These are phyloP conservation scores for Phylloporus sp. DNA, from an alignment of 1,284 basidiomycete species.

Conservation along the genomic window DNA sequence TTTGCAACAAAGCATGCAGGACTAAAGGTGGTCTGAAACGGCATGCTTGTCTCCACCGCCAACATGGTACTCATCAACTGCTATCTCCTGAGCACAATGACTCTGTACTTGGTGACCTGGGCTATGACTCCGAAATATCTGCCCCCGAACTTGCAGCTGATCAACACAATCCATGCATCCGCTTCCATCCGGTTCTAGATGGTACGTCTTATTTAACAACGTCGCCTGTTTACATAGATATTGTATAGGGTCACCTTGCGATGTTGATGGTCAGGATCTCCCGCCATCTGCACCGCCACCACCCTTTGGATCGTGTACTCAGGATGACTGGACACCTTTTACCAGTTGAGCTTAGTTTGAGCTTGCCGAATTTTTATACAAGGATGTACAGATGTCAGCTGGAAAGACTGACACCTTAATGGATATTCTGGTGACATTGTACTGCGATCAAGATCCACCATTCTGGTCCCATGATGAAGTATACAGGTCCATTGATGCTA, in stretches of 20 bases:
- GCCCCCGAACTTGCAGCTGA: too few relatives aligned
- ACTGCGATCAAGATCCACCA: not conserved
- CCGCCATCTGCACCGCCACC: not conserved
- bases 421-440: not conserved
- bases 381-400: not conserved
- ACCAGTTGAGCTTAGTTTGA: not conserved
- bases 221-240: not conserved
- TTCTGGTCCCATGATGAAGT: not conserved
- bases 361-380: not conserved
- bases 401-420: slow-evolving; percentile 1
- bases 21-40: too few relatives aligned
- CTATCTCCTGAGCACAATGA: too few relatives aligned
- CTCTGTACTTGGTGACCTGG: not conserved
- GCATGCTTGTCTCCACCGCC: too few relatives aligned
- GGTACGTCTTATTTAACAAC: not conserved
- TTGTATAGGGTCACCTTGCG: not conserved
- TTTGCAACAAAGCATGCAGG: too few relatives aligned
- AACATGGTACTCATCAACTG: too few relatives aligned
- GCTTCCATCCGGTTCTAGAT: not conserved
- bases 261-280: not conserved
- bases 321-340: not conserved
- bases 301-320: not conserved
- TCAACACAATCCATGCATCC: not conserved
- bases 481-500: slow-evolving; percentile 4
- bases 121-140: not conserved